Conservation (phyloP, 208 protist genomes). For the Leishmania lainsoni region DNA sequence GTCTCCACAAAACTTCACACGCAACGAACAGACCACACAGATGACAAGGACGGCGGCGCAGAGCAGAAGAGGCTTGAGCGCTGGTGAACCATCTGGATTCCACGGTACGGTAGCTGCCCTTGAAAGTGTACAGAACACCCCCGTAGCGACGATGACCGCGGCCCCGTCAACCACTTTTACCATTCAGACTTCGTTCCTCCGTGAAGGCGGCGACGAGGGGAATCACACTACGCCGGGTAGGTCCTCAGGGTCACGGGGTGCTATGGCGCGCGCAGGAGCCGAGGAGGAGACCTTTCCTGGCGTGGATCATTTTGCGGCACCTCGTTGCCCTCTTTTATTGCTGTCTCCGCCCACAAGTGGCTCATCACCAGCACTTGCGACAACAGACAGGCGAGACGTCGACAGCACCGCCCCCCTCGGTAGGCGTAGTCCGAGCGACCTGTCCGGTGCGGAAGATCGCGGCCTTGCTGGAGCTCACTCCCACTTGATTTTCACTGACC, state of each 20-base stretch:
- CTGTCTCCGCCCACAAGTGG: neutral
- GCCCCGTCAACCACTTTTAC: neutral
- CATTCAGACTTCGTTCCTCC: neutral
- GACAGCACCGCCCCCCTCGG: neutral
- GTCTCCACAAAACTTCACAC: no score
- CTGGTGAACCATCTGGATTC: neutral
- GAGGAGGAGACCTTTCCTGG: slow-evolving; percentile 28
- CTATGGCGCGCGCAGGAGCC: neutral
- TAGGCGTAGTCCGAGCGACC: slow-evolving; percentile 8
- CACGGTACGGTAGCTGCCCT: no score
- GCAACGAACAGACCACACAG: neutral
- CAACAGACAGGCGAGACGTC: neutral
- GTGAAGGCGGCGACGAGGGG: neutral
- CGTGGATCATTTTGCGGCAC: neutral
- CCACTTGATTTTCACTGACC: slow-evolving; percentile 3
- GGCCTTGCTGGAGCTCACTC: neutral
- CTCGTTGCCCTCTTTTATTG: neutral
- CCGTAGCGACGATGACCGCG: neutral
- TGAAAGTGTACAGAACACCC: neutral
- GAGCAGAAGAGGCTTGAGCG: no score
- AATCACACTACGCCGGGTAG: neutral
- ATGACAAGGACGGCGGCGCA: neutral
- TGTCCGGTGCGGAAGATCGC: slow-evolving; percentile 11
- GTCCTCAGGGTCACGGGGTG: neutral
- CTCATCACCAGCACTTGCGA: neutral